Evolutionary conservation across 495 filamentous ascomycete genomes (phyloP).

Genomic region (Hypomontagnella submonticulosa): DNA sequence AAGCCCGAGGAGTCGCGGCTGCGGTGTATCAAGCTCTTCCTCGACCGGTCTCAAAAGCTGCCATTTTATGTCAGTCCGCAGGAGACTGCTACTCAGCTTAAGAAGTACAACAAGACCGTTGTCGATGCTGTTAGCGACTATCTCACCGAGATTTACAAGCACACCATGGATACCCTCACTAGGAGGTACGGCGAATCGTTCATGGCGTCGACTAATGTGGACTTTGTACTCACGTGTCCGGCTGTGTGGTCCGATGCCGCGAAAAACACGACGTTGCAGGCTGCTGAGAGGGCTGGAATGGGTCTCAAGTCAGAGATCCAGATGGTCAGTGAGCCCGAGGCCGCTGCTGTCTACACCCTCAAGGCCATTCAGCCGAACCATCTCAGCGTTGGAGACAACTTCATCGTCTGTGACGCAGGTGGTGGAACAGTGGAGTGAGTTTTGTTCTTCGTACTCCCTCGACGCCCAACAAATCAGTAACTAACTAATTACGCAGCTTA

Average conservation of each 20-base stretch:
- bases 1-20: constrained; percentile 77
- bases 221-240: constrained; percentile 79
- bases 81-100: constrained; percentile 77
- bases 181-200: constrained; percentile 71
- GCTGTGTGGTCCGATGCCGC: constrained; percentile 84
- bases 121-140: constrained; percentile 74
- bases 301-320: constrained; percentile 67
- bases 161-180: constrained; percentile 78
- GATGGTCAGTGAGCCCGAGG: constrained; percentile 81
- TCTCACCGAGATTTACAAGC: constrained; percentile 73
- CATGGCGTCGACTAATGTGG: constrained; percentile 69
- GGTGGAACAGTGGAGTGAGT: constrained; percentile 77
- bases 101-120: constrained; percentile 69
- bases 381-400: constrained; percentile 72
- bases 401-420: constrained; percentile 80
- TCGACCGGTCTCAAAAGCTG: constrained; percentile 79
- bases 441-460: constrained; percentile 22
- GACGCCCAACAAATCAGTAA: constrained; percentile 30
- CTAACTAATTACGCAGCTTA: constrained; percentile 56
- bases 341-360: constrained; percentile 78
- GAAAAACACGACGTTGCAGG: constrained; percentile 72
- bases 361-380: constrained; percentile 73
- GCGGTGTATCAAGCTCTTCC: constrained; percentile 82
- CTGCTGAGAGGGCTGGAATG: constrained; percentile 76
- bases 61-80: constrained; percentile 80